phyloP scores from a whole-genome alignment of 805 yeast genomes.

The Kluyveromyces lactis region DNA sequence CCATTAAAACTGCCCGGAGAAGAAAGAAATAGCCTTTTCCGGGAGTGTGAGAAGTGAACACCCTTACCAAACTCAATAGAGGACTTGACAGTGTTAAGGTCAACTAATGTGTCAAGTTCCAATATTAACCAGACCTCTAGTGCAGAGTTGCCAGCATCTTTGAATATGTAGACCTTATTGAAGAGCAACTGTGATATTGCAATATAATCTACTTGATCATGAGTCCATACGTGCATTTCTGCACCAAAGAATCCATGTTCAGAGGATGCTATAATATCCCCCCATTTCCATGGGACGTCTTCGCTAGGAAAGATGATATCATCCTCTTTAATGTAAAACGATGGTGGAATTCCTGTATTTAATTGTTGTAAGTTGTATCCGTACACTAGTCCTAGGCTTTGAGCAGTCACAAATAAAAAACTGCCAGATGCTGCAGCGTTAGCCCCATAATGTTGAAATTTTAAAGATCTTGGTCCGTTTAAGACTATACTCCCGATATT shows the following conservation, averaged over 20 bases:
- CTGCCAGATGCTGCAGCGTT: conserved; percentile 10
- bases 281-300: conserved; percentile 5
- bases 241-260: conserved; percentile 21
- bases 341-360: conserved; percentile 10
- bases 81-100: conserved; percentile 13
- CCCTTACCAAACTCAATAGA: conserved; percentile 30
- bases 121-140: conserved; percentile 8
- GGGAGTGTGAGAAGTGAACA: conserved; percentile 12
- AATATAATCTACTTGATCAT: conserved; percentile 9
- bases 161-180: conserved; percentile 15
- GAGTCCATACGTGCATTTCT: conserved; percentile 9
- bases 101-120: conserved; percentile 7
- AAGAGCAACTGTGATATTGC: conserved; percentile 20
- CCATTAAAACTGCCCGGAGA: conserved; percentile 33
- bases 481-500: conserved; percentile 4
- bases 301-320: conserved; percentile 7
- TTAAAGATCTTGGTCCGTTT: conserved; percentile 10
- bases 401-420: conserved; percentile 15
- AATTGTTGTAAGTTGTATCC: conserved; percentile 9
- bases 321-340: conserved; percentile 10
- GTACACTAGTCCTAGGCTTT: conserved; percentile 15
- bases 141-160: conserved; percentile 9
- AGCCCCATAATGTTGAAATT: conserved; percentile 19
- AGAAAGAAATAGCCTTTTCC: conserved; percentile 30
- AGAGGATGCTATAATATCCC: conserved; percentile 9